Conservation (phyloP, 305 asterid genomes). For the Nicotiana rustica region DNA sequence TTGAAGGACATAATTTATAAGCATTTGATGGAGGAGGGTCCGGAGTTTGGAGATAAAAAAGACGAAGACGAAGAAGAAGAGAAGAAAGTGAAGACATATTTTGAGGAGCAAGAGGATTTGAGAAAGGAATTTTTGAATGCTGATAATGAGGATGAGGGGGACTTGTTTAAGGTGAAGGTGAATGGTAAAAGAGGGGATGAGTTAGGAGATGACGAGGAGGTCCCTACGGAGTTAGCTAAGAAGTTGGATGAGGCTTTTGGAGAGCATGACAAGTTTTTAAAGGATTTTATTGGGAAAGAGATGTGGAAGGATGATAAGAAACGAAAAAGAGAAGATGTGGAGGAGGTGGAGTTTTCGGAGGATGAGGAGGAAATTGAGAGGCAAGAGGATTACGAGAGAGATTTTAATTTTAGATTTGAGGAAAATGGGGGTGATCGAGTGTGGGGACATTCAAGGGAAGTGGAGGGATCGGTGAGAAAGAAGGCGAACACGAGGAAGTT, state of each 20-base stretch:
- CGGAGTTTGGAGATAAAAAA: conserved; percentile 52
- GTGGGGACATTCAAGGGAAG: conserved; percentile 71
- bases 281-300: conserved; percentile 63
- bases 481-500: conserved; percentile 68
- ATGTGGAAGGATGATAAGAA: conserved; percentile 72
- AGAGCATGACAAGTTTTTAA: conserved; percentile 72
- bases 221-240: conserved; percentile 47
- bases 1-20: conserved; percentile 75
- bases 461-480: conserved; percentile 95
- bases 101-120: conserved; percentile 78
- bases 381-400: conserved; percentile 91
- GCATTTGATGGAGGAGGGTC: conserved; percentile 75
- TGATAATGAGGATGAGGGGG: conserved; percentile 55
- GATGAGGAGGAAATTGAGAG: conserved; percentile 81
- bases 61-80: conserved; percentile 31
- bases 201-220: conserved; percentile 44
- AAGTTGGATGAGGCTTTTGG: conserved; percentile 78
- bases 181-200: conserved; percentile 40
- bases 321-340: conserved; percentile 32
- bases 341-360: conserved; percentile 56
- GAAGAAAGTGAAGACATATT: conserved; percentile 59
- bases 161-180: conserved; percentile 65
- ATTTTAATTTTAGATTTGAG: conserved; percentile 76
- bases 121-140: conserved; percentile 59
- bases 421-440: conserved; percentile 89